phyloP scores from a whole-genome alignment of 2,329 filamentous ascomycete species.

The Tetracladium maxilliforme region DNA sequence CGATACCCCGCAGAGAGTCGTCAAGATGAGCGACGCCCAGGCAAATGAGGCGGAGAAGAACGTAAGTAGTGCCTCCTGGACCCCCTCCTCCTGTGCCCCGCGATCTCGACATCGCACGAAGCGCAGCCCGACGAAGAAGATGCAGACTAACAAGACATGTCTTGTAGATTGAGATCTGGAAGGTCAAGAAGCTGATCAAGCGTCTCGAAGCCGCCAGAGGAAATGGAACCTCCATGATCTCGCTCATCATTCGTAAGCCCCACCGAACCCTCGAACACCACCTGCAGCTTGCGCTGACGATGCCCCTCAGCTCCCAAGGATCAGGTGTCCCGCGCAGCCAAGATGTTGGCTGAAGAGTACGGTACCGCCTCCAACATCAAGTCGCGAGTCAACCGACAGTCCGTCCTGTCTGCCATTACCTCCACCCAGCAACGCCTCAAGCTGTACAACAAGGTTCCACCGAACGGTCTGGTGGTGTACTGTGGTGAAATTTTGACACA shows the following conservation, averaged over 20 bases:
- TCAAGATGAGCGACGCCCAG: slow-evolving; percentile 76
- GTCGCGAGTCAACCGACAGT: slow-evolving; percentile 96
- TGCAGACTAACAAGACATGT: slow-evolving; percentile 18
- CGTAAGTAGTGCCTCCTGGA: slow-evolving; percentile 29
- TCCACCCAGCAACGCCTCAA: slow-evolving; percentile 98
- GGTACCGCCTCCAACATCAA: slow-evolving; percentile 99
- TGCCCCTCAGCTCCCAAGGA: slow-evolving; percentile 70
- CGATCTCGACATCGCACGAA: slow-evolving; percentile 2
- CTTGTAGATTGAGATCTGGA: slow-evolving; percentile 81
- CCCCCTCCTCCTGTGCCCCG: slow-evolving; percentile 1
- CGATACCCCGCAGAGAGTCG: too few species aligned
- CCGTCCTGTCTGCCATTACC: slow-evolving; percentile 93
- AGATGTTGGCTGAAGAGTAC: slow-evolving; percentile 99
- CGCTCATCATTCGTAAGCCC: slow-evolving; percentile 90
- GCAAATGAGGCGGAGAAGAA: slow-evolving; percentile 97
- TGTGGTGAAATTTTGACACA: slow-evolving; percentile 99
- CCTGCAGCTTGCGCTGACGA: slow-evolving; percentile 9
- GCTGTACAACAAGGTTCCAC: slow-evolving; percentile 96
- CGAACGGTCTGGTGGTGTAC: slow-evolving; percentile 95
- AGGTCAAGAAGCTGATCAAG: slow-evolving; percentile 99
- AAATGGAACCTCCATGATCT: slow-evolving; percentile 99
- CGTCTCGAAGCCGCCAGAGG: slow-evolving; percentile 91
- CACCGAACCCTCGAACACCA: slow-evolving; percentile 5
- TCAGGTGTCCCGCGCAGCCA: slow-evolving; percentile 86
- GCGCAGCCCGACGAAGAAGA: slow-evolving; percentile 1